These are phyloP conservation scores for Heritiera littoralis DNA, from an alignment of 345 rosid genomes.

Conservation along the genomic window DNA sequence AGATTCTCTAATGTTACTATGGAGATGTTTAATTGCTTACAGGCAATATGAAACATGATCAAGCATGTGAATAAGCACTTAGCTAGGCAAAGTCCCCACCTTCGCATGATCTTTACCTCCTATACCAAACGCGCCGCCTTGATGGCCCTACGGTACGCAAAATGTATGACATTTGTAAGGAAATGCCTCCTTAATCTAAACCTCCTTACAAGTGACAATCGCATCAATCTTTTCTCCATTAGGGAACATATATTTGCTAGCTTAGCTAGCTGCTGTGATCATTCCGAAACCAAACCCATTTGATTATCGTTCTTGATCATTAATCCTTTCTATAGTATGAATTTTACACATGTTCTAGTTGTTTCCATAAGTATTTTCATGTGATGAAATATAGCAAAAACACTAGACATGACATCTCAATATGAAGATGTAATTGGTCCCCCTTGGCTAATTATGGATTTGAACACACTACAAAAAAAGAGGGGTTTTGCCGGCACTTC, in stretches of 20 bases:
- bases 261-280: background rate
- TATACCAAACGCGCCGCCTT: background rate
- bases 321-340: too few relatives aligned
- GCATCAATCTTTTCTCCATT: background rate
- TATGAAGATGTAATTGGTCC: background rate
- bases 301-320: background rate
- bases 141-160: slow-evolving; percentile 5
- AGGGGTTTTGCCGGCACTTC: too few relatives aligned
- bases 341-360: background rate
- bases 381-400: background rate
- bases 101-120: background rate
- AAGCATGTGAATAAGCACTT: background rate
- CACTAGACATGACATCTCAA: background rate
- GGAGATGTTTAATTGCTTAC: background rate
- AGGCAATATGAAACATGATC: background rate
- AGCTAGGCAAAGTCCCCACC: background rate
- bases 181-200: background rate
- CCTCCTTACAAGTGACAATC: background rate
- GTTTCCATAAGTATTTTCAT: background rate
- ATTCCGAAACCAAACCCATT: background rate
- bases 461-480: too few relatives aligned
- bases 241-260: background rate
- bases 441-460: background rate
- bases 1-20: too few relatives aligned
- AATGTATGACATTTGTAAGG: background rate